Evolutionary conservation across 2,329 filamentous ascomycete species (phyloP).

Genomic region (Chaetomium olivaceum): DNA sequence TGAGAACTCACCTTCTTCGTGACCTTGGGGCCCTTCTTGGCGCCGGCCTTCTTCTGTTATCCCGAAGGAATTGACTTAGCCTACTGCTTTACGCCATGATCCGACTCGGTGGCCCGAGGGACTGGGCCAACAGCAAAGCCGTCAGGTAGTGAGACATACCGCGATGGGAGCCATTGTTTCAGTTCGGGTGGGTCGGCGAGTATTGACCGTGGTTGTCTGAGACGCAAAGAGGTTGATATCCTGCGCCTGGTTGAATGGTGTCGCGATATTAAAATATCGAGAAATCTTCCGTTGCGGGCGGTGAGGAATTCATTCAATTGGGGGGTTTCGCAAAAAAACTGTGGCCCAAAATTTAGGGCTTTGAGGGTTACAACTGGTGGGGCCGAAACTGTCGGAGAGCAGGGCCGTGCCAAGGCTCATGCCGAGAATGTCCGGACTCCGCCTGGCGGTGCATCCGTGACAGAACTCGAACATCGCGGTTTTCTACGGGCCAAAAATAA

Average conservation of each 20-base stretch:
- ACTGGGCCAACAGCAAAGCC: conserved; percentile 90
- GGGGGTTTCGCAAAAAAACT: conserved; percentile 20
- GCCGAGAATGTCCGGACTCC: no score
- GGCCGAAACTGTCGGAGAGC: background rate
- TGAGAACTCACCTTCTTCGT: conserved; percentile 73
- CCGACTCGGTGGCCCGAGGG: conserved; percentile 39
- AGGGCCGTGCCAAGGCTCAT: conserved; percentile 19
- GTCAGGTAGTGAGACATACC: conserved; percentile 70
- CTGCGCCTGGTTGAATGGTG: conserved; percentile 62
- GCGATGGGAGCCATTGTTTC: conserved; percentile 80
- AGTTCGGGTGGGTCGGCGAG: conserved; percentile 36
- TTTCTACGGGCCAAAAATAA: no score
- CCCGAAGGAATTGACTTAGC: conserved; percentile 70
- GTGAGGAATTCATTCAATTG: conserved; percentile 19
- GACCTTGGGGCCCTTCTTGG: conserved; percentile 69
- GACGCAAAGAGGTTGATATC: conserved; percentile 74
- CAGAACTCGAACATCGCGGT: no score
- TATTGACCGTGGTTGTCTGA: conserved; percentile 34
- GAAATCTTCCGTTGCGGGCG: conserved; percentile 16
- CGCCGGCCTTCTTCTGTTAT: conserved; percentile 63
- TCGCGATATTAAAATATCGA: conserved; percentile 21
- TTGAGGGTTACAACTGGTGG: conserved; percentile 2
- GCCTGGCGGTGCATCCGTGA: no score
- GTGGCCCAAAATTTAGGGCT: conserved; percentile 28
- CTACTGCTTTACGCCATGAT: conserved; percentile 80